These are phyloP conservation scores for Picea abies DNA, from an alignment of 83 land plant species.

Conservation along the genomic window DNA sequence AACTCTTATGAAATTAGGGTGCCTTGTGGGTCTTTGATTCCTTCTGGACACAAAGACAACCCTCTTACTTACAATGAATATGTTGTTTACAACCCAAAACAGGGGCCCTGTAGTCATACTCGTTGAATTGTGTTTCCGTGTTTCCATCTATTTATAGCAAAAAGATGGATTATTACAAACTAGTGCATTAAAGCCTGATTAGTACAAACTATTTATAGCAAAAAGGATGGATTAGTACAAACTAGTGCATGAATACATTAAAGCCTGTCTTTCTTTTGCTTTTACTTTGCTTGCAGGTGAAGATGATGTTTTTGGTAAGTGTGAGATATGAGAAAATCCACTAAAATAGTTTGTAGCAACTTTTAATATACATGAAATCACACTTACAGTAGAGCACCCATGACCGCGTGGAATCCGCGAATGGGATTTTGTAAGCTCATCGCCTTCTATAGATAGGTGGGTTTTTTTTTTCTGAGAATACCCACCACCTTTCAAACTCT, in stretches of 20 bases:
- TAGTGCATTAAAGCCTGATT: no score
- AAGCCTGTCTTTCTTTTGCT: not conserved
- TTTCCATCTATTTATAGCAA: not conserved
- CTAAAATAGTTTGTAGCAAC: no score
- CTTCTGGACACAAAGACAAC: constrained; percentile 54
- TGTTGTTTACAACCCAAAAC: constrained; percentile 77
- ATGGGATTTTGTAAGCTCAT: no score
- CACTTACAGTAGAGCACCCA: no score
- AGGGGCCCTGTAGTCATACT: constrained; percentile 31
- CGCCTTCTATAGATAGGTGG: no score
- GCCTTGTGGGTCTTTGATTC: constrained; percentile 67
- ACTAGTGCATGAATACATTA: no score
- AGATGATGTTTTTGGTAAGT: constrained; percentile 61
- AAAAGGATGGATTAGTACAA: no score
- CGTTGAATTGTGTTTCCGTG: not conserved
- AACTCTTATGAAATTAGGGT: constrained; percentile 53
- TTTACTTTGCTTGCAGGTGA: constrained; percentile 27
- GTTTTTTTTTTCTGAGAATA: no score
- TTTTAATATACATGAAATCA: no score
- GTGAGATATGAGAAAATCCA: constrained; percentile 62
- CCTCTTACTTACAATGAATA: constrained; percentile 83
- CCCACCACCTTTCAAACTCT: no score
- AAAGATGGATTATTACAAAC: no score
- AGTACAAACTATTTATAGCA: not conserved
- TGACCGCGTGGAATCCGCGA: no score